Evolutionary conservation across 805 yeast species (phyloP), one percentile per base, ranked within the genome.

Genomic region (Phaffomyces antillensis): DNA sequence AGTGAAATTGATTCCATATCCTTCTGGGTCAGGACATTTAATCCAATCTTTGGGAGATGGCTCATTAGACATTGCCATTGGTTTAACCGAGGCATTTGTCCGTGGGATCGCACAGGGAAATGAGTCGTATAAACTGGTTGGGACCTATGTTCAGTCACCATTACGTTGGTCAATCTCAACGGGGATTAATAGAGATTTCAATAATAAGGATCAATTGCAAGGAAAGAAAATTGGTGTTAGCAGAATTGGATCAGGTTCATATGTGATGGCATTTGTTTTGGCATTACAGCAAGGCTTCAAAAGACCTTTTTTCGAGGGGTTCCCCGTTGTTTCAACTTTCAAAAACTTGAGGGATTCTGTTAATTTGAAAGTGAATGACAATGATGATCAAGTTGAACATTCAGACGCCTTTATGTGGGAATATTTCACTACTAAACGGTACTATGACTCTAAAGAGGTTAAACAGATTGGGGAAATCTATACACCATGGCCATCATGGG

Each of bases 401-500:
- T 71, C 82, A 32, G 96, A 89, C 59, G 95, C 91, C 3, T 89
- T 89, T 64, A 85, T 90, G 96, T 89, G 97, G 97, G 97, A 89
- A 59, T 76, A 85, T 64, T 89, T 89, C 69, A 89, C 97, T 1
- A 79, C 90, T 31, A 89, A 89, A 60, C 79, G 77, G 60, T 89
- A 86, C 67, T 87, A 85, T 62, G 96, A 86, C 57, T 73, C 67
- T 44, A 75, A 77, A 18, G 96, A 88, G 55, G 81, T 90, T 65
- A 86, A 84, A 65, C 70, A 76, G 53, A 80, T 89, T 48, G 97
- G 96, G 15, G 86, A 85, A 52, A 88, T 89, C 46, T 86, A 84
- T 65, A 89, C 97, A 0, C 97, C 97, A 17, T 89, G 97, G 97
- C 91, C 96, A 11, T 85, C 95, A 2, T 89, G 96, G 96, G 90